These are phyloP conservation scores for Zymoseptoria brevis DNA, from an alignment of 2,329 filamentous ascomycete genomes.

Conservation along the genomic window DNA sequence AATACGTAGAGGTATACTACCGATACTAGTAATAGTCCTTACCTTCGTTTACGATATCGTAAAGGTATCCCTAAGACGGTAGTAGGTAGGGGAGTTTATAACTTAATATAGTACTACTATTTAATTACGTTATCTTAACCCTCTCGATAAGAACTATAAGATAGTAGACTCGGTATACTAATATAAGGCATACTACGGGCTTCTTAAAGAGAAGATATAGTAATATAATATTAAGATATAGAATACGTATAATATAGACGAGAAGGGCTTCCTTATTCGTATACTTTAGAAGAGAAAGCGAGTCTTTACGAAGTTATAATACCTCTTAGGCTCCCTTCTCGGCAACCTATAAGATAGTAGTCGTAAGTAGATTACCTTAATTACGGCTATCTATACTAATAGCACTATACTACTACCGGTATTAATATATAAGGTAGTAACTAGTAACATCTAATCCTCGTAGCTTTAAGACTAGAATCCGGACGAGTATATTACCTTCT, in stretches of 20 bases:
- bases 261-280: background rate
- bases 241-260: constrained; percentile 3
- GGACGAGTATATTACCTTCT: too few relatives aligned
- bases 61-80: too few relatives aligned
- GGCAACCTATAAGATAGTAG: too few relatives aligned
- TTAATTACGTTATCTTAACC: too few relatives aligned
- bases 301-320: background rate
- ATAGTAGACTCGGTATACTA: too few relatives aligned
- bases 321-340: too few relatives aligned
- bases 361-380: too few relatives aligned
- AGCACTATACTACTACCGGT: background rate
- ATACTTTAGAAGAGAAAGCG: background rate
- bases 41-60: too few relatives aligned
- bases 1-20: background rate
- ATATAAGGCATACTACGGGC: background rate
- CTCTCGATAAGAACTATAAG: background rate
- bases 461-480: background rate
- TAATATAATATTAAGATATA: constrained; percentile 1
- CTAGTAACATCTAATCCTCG: background rate
- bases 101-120: too few relatives aligned
- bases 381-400: background rate
- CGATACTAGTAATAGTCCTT: too few relatives aligned
- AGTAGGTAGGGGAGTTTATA: too few relatives aligned
- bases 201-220: background rate
- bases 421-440: background rate